Evolutionary conservation across 2,329 filamentous ascomycete species (phyloP), one percentile per base, ranked within the genome.

Genomic region (Gaeumannomyces sp.): DNA sequence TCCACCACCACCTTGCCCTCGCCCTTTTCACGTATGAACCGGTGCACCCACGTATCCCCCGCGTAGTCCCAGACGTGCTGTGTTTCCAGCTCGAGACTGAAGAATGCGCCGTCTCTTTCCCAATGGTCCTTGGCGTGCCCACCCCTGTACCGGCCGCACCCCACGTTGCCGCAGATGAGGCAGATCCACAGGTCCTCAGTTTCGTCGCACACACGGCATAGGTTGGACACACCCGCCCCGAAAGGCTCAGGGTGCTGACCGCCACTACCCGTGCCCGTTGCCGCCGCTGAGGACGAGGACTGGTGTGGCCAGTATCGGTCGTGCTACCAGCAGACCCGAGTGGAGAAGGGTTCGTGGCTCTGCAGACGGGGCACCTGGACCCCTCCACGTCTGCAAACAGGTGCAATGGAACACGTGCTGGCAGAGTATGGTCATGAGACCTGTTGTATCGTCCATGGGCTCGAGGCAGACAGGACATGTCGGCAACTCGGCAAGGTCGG

Each of bases 1-100:
- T 98, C 94, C 25, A 97, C 90, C 25, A 97, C 90, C 3, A 97
- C 83, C 75, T 97, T 97, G 29, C 92, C 92, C 74, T 97, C 93
- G 13, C 92, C 89, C 78, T 97, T 97, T 73, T 93, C 92, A 69
- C 96, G 90, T 65, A 99, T 96, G 63, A 98, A 86, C 13, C 95
- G 89, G 76, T 99, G 95, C 61, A 98, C 95, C 83, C 97, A 99
- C 72, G 90, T 91, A 73, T 99, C 95, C 5, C 92, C 93, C 0
- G 91, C 92, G 69, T 99, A 99, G 76, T 99, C 95, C 95, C 95
- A 99, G 1, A 99, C 93, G 71, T 97, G 90, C 75, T 99, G 94
- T 0, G 93, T 96, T 67, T 90, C 88, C 53, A 98, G 86, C 74
- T 99, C 95, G 74, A 99, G 90, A 31, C 93, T 90, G 73, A 97